These are phyloP conservation scores for Chlorophyllum brunneum DNA, from an alignment of 768 basidiomycete genomes.

Conservation along the genomic window DNA sequence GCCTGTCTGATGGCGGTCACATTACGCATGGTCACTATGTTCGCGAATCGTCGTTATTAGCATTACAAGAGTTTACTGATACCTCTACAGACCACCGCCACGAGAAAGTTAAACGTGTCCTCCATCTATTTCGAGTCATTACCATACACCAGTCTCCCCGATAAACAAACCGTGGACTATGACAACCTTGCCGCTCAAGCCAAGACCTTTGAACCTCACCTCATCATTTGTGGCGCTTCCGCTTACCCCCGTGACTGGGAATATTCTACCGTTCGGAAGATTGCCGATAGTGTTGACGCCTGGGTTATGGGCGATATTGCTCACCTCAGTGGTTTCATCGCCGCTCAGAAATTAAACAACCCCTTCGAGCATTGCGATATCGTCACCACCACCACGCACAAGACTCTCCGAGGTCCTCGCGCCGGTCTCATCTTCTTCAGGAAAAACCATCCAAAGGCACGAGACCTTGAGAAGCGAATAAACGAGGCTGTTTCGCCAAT, in stretches of 20 bases:
- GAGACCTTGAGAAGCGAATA: conserved; percentile 92
- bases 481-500: conserved; percentile 99
- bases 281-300: conserved; percentile 85
- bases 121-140: conserved; percentile 99
- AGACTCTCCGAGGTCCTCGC: conserved; percentile 98
- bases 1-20: conserved; percentile 95
- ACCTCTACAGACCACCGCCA: conserved; percentile 63
- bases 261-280: conserved; percentile 76
- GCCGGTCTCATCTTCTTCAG: conserved; percentile 99
- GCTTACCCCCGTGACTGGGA: conserved; percentile 99
- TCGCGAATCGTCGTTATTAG: conserved; percentile 22
- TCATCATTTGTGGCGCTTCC: conserved; percentile 96
- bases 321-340: conserved; percentile 93
- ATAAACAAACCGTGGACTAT: conserved; percentile 90
- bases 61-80: not conserved
- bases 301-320: conserved; percentile 97
- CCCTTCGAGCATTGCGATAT: conserved; percentile 97
- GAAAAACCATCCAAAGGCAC: conserved; percentile 75
- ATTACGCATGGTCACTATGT: conserved; percentile 97
- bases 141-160: conserved; percentile 82
- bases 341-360: conserved; percentile 83
- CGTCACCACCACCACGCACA: conserved; percentile 98
- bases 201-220: conserved; percentile 90
- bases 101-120: conserved; percentile 99
- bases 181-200: conserved; percentile 75